Evolutionary conservation across 192 early-diverging fungal genomes (phyloP).

Genomic region (Linnemannia schmuckeri): DNA sequence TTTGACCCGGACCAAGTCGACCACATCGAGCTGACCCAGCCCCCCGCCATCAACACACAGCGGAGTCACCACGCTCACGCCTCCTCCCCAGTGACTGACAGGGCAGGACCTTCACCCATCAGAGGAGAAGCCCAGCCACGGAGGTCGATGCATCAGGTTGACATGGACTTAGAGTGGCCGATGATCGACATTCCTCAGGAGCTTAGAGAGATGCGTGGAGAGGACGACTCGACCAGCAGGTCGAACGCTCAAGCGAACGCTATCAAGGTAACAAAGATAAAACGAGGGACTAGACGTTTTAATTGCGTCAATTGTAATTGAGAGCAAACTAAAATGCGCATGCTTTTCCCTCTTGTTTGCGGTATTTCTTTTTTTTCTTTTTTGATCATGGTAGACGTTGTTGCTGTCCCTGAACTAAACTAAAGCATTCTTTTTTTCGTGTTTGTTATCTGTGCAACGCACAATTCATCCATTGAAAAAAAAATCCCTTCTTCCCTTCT

Average conservation of each 20-base stretch:
- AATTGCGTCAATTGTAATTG: neutral
- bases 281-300: neutral
- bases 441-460: constrained; percentile 8
- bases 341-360: neutral
- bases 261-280: constrained; percentile 23
- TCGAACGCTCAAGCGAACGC: constrained; percentile 52
- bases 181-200: constrained; percentile 50
- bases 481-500: neutral
- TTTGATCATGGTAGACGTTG: neutral
- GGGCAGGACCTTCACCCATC: neutral
- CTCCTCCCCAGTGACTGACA: neutral
- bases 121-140: constrained; percentile 9
- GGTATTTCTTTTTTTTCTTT: neutral
- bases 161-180: constrained; percentile 38
- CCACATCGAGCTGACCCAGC: constrained; percentile 15
- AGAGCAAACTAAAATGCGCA: neutral
- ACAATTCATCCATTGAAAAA: neutral
- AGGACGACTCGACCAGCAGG: constrained; percentile 11
- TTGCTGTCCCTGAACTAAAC: neutral
- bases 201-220: constrained; percentile 17
- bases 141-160: constrained; percentile 30
- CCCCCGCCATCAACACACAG: constrained; percentile 5
- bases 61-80: neutral
- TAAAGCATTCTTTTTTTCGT: too few relatives aligned
- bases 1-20: constrained; percentile 22